Evolutionary conservation across 2,329 filamentous ascomycete species (phyloP), one percentile per base, ranked within the genome.

Genomic region (Fusarium scirpi): DNA sequence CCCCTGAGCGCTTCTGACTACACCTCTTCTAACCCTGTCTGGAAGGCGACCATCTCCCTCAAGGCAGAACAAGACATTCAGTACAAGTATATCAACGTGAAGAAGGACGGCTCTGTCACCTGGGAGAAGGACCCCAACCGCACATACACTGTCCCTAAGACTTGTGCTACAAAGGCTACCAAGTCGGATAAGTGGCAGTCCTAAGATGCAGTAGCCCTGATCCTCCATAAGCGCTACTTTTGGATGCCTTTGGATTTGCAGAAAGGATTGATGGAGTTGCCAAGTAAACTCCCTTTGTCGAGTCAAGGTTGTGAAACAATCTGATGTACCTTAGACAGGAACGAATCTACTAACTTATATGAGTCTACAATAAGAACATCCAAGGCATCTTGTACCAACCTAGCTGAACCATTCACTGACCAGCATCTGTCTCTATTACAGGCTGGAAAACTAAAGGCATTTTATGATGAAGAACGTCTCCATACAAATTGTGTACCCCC

Each of bases 81-180:
- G 80, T 93, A 92, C 78, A 93, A 93, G 81, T 94, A 88, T 76
- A 86, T 93, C 72, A 86, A 87, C 52, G 84, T 90, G 44, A 82
- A 83, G 62, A 74, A 78, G 2, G 84, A 86, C 71, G 87, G 89
- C 1, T 81, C 80, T 0, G 79, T 91, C 11, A 83, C 79, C 4
- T 93, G 91, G 91, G 91, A 94, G 81, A 82, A 80, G 51, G 90
- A 91, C 52, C 83, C 85, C 1, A 85, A 88, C 75, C 84, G 82
- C 46, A 74, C 66, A 4, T 80, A 78, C 60, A 76, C 74, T 12
- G 78, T 80, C 16, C 78, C 78, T 45, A 72, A 70, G 67, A 70
- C 76, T 2, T 80, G 79, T 56, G 71, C 73, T 18, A 77, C 73
- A 12, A 69, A 67, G 24, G 76, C 67, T 5, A 71, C 72, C 32